Evolutionary conservation across 768 basidiomycete genomes (phyloP), one percentile per base, ranked within the genome.

Genomic region (Suillus decipiens): DNA sequence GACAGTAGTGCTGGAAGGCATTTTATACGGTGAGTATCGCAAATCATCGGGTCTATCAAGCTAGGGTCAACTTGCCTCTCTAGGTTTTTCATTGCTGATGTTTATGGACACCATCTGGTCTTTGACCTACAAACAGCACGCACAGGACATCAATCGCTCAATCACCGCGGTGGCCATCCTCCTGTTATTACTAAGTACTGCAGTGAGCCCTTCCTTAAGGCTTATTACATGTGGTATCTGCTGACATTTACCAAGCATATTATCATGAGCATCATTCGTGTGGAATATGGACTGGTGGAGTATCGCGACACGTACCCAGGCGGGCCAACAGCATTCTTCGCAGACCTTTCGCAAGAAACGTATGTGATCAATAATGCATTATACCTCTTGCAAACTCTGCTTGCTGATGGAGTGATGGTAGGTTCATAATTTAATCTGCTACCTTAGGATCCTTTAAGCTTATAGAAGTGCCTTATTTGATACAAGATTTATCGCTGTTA

Each of bases 111-210:
- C 48, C 3, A 50, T 50, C 8, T 50, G 28, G 48, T 17, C 48
- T 28, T 50, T 50, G 28, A 31, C 28, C 17, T 50, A 31, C 48
- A 50, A 31, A 50, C 48, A 8, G 12, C 48, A 17, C 2, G 15
- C 31, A 15, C 24, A 8, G 15, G 17, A 64, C 34, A 56, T 69
- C 31, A 65, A 69, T 50, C 39, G 28, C 12, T 42, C 57, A 19
- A 70, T 67, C 67, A 8, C 68, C 5, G 42, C 62, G 12, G 57
- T 68, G 4, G 66, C 72, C 0, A 64, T 56, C 11, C 36, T 69
- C 5, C 66, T 72, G 3, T 66, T 72, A 9, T 45, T 68, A 31
- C 56, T 69, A 17, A 72, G 70, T 53, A 72, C 69, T 0, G 63
- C 67, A 14, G 70, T 71, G 28, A 31, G 48, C 10, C 11, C 8